Conservation (phyloP, 2,329 filamentous ascomycete genomes). For the Esteya vermicola region DNA sequence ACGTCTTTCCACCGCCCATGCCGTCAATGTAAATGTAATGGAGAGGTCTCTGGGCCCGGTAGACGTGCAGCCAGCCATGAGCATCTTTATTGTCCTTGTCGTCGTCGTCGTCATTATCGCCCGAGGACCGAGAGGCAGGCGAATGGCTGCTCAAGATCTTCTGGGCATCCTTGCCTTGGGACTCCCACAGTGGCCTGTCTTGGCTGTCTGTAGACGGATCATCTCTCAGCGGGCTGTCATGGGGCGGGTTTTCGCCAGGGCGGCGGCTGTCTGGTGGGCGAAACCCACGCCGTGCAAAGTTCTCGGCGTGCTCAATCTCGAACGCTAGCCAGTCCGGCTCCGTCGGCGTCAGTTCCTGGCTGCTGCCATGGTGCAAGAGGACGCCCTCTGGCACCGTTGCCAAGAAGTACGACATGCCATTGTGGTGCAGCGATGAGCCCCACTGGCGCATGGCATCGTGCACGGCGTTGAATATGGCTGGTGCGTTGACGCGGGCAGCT, state of each 20-base stretch:
- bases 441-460: constrained; percentile 40
- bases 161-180: too few species aligned
- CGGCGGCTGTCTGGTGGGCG: neutral
- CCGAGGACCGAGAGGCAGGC: neutral
- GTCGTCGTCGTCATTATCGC: too few species aligned
- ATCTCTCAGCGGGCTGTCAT: too few species aligned
- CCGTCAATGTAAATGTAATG: constrained; percentile 54
- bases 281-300: constrained; percentile 35
- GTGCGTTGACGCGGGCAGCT: constrained; percentile 6
- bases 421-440: constrained; percentile 58
- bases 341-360: constrained; percentile 27
- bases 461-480: constrained; percentile 44
- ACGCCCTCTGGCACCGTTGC: constrained; percentile 50
- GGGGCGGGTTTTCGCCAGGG: too few species aligned
- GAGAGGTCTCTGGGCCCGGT: constrained; percentile 42
- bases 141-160: neutral
- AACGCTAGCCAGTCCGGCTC: constrained; percentile 58
- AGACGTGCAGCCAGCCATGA: constrained; percentile 51
- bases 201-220: too few species aligned
- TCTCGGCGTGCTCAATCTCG: constrained; percentile 58
- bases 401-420: constrained; percentile 59
- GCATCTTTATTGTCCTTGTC: neutral
- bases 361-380: constrained; percentile 52
- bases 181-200: too few species aligned
- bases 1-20: constrained; percentile 20